Evolutionary conservation across 2,329 filamentous ascomycete species (phyloP).

Genomic region (Pleoardoris graminearum): DNA sequence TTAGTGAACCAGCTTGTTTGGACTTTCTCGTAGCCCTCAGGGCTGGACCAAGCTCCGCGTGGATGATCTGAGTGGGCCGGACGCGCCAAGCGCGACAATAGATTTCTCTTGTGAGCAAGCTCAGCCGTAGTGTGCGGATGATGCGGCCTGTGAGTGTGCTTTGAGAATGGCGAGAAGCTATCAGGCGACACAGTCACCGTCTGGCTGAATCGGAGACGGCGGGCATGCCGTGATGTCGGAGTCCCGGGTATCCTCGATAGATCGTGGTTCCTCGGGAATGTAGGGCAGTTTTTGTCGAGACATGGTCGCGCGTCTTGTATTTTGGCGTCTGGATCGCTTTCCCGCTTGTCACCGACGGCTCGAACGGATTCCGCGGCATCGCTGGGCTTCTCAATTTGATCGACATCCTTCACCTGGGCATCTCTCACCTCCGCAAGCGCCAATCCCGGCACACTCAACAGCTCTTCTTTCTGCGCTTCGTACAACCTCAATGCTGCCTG

Average conservation of each 20-base stretch:
- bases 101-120: background rate
- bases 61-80: background rate
- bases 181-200: background rate
- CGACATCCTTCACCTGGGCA: background rate
- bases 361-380: background rate
- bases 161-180: background rate
- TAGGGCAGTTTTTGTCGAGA: background rate
- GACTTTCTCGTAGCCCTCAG: slow-evolving; percentile 14
- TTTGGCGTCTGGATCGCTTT: too few relatives aligned
- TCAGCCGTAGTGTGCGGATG: background rate
- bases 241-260: background rate
- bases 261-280: background rate
- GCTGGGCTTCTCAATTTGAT: background rate
- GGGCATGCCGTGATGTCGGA: background rate
- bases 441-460: background rate
- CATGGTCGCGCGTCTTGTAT: too few relatives aligned
- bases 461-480: background rate
- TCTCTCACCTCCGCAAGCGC: background rate
- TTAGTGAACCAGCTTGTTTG: slow-evolving; percentile 14
- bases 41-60: slow-evolving; percentile 13
- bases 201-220: background rate
- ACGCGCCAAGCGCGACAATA: background rate
- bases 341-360: too few relatives aligned
- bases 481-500: background rate
- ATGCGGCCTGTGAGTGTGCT: background rate